These are phyloP conservation scores for Cocos nucifera DNA, from an alignment of 176 grass and related monocot species.

Conservation along the genomic window DNA sequence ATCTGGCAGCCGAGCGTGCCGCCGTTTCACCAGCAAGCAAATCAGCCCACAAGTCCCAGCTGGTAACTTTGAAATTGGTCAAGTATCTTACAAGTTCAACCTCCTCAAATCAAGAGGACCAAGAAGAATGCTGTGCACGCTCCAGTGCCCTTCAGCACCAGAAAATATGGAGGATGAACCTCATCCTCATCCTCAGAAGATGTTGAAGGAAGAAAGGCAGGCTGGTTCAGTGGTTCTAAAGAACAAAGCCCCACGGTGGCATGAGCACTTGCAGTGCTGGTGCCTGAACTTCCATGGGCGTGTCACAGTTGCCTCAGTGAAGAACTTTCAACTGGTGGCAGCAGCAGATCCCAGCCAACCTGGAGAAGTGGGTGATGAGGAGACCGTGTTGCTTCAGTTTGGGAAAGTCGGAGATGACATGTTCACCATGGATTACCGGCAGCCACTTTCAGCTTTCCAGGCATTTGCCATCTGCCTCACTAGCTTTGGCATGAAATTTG, in stretches of 20 bases:
- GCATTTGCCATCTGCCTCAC: conserved; percentile 90
- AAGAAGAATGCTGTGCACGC: conserved; percentile 9
- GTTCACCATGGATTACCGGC: conserved; percentile 91
- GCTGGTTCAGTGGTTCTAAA: conserved; percentile 37
- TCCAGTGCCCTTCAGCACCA: background rate
- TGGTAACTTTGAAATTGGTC: conserved; percentile 4
- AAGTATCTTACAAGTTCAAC: conserved; percentile 15
- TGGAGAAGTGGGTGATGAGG: conserved; percentile 49
- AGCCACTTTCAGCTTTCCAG: conserved; percentile 88
- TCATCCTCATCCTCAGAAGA: background rate
- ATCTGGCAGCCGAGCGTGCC: conserved; percentile 1
- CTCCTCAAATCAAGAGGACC: conserved; percentile 17
- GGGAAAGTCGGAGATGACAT: conserved; percentile 73
- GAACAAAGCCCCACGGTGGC: conserved; percentile 92
- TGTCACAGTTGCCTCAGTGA: conserved; percentile 78
- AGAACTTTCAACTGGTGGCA: conserved; percentile 87
- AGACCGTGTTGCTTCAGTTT: conserved; percentile 84
- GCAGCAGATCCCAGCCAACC: conserved; percentile 19
- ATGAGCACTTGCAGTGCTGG: conserved; percentile 91
- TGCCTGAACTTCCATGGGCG: conserved; percentile 92
- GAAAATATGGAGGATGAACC: background rate
- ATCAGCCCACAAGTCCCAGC: conserved; percentile 17
- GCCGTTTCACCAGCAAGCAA: conserved; percentile 17
- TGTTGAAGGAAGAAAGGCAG: background rate
- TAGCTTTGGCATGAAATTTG: conserved; percentile 94